phyloP scores from a whole-genome alignment of 192 early-diverging fungal genomes.

The Linnemannia zychae region DNA sequence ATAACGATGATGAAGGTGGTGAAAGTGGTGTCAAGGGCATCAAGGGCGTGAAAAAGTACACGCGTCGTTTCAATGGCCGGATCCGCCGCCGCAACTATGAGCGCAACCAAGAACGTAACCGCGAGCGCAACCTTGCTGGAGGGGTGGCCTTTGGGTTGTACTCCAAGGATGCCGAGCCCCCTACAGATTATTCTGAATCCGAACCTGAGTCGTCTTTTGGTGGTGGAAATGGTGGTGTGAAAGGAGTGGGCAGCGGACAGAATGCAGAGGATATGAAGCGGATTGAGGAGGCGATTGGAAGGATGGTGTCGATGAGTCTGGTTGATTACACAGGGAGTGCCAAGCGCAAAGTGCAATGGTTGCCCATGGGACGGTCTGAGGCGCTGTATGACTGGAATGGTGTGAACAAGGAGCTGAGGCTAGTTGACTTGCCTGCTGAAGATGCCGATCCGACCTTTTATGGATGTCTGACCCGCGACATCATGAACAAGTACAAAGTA shows the following conservation, averaged over 20 bases:
- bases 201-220: slow-evolving; percentile 10
- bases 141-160: background rate
- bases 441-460: slow-evolving; percentile 31
- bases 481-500: slow-evolving; percentile 39
- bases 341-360: slow-evolving; percentile 17
- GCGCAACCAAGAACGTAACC: background rate
- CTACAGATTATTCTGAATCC: slow-evolving; percentile 40
- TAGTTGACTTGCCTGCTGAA: slow-evolving; percentile 21
- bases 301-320: background rate
- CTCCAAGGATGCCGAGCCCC: background rate
- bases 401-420: slow-evolving; percentile 11
- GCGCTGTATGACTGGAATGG: slow-evolving; percentile 36
- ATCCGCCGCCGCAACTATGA: slow-evolving; percentile 23
- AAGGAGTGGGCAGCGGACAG: background rate
- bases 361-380: background rate
- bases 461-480: slow-evolving; percentile 26
- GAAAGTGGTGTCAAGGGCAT: slow-evolving; percentile 8
- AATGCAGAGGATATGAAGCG: background rate
- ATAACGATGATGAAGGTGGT: background rate
- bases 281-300: slow-evolving; percentile 16
- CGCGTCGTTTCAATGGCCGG: slow-evolving; percentile 32
- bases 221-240: background rate
- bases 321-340: slow-evolving; percentile 8
- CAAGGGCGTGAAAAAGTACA: slow-evolving; percentile 45
- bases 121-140: background rate